Base-by-base conservation (phyloP, 257 asterid species). In the Buddleja alternifolia region DNA sequence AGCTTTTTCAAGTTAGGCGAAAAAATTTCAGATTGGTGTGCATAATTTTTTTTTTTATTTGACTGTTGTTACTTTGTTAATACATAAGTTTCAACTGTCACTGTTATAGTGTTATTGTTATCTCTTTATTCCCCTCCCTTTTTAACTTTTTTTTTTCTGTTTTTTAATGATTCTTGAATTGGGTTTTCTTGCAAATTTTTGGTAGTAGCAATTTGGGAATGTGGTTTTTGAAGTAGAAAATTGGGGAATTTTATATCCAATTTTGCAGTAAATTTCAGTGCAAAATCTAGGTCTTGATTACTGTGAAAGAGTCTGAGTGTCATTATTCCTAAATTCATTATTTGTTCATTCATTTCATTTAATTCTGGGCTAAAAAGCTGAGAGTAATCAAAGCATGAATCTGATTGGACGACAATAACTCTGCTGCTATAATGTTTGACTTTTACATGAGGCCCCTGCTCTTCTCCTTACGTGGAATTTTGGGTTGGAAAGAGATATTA, bases 351-450 rank as follows among this genome's bases (percentile, higher is more conserved):
- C 52, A 55, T 62, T n/a, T 75, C 44, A 14, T 46, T 46, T n/a
- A 5, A 10, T 46, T n/a, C 9, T 21, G 61, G 25, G 56, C 62
- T 16, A 62, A 36, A 55, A 50, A 57, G 39, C 20, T 24, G 75
- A 11, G 23, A 11, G 23, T 19, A 44, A 37, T 10, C 16, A 10
- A 21, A 11, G 57, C 29, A 50, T 39, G 63, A 66, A 36, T 23
- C 40, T 63, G 78, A 37, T 70, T 39, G 76, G 73, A 62, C 36
- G 71, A 58, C 20, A 40, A 44, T 7, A 48, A 6, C 66, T 41
- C 44, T 65, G 60, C 50, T 36, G 72, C 67, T 69, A 71, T 58
- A 75, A 63, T 75, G 62, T n/a, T 50, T 75, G 80, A 75, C 79
- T 69, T 75, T 69, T 32, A 12, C 56, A 2, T 3, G 16, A 15